Conservation (phyloP, 352 stramenopile species). For the Paralagenidium karlingii region DNA sequence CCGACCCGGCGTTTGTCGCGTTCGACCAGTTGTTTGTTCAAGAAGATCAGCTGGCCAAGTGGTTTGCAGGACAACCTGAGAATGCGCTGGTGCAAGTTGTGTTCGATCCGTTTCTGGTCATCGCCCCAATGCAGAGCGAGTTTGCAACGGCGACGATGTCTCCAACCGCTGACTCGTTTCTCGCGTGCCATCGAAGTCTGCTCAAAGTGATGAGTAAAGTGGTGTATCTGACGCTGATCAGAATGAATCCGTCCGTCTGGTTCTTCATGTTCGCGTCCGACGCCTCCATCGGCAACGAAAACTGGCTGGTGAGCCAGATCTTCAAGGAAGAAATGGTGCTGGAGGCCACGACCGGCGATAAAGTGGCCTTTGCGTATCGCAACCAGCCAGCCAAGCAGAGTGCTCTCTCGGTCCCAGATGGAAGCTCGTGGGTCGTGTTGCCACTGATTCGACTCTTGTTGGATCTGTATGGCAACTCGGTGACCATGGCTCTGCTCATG, state of each 20-base stretch:
- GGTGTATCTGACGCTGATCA: conserved; percentile 18
- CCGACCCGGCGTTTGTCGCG: no score
- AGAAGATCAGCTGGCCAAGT: no score
- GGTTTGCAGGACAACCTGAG: no score
- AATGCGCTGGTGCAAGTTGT: no score
- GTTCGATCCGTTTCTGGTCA: no score
- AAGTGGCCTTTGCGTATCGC: conserved; percentile 17
- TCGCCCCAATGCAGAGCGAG: no score
- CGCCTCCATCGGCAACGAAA: conserved; percentile 12
- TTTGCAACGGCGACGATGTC: no score
- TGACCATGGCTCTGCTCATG: conserved; percentile 7
- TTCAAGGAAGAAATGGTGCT: conserved; percentile 15
- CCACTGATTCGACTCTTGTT: conserved; percentile 20
- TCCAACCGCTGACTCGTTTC: no score
- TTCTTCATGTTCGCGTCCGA: conserved; percentile 41
- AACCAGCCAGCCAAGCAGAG: conserved; percentile 18
- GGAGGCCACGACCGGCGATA: conserved; percentile 20
- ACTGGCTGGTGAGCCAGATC: conserved; percentile 16
- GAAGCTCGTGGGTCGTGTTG: conserved; percentile 23
- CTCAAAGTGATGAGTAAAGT: conserved; percentile 31
- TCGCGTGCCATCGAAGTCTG: conserved; percentile 25
- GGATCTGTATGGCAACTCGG: conserved; percentile 7
- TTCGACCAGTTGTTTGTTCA: no score
- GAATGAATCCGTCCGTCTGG: conserved; percentile 15
- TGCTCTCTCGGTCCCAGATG: no score